Conservation (phyloP, 805 yeast species). For the Ogataea ganodermae region DNA sequence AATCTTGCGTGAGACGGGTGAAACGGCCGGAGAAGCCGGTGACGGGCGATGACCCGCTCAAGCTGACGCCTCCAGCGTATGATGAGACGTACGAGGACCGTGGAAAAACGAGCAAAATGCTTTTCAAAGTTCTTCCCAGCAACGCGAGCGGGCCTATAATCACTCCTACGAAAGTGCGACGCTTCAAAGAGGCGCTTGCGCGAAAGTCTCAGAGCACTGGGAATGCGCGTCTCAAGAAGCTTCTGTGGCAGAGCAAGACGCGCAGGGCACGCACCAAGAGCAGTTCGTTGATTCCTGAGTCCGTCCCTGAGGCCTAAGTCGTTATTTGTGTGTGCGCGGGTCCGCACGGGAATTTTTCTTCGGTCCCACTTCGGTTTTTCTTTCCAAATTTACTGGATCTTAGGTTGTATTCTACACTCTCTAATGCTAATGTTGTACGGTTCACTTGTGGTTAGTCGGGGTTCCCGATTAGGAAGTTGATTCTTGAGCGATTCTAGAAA, state of each 20-base stretch:
- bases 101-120: slow-evolving; percentile 7
- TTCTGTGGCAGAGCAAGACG: slow-evolving; percentile 19
- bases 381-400: too few relatives aligned
- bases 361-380: too few relatives aligned
- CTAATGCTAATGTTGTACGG: neutral
- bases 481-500: slow-evolving; percentile 5
- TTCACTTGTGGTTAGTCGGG: too few relatives aligned
- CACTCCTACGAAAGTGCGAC: slow-evolving; percentile 30
- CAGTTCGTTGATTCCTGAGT: slow-evolving; percentile 1
- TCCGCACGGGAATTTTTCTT: too few relatives aligned
- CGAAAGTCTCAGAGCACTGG: slow-evolving; percentile 16
- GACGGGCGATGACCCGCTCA: slow-evolving; percentile 21
- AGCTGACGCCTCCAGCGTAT: slow-evolving; percentile 20
- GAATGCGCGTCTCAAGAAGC: slow-evolving; percentile 19
- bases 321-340: too few relatives aligned
- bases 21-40: slow-evolving; percentile 9
- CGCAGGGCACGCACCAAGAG: slow-evolving; percentile 5
- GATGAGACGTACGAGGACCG: slow-evolving; percentile 16
- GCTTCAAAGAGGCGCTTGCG: slow-evolving; percentile 29
- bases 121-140: slow-evolving; percentile 18
- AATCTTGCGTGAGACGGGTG: slow-evolving; percentile 10
- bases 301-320: neutral
- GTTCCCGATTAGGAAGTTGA: neutral
- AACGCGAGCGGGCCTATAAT: slow-evolving; percentile 22
- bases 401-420: neutral